Percentiles rank a stretch among this genome's conserved stretches.
phyloP scores from a whole-genome alignment of 106 monocot species.

The Gastrodia elata region DNA sequence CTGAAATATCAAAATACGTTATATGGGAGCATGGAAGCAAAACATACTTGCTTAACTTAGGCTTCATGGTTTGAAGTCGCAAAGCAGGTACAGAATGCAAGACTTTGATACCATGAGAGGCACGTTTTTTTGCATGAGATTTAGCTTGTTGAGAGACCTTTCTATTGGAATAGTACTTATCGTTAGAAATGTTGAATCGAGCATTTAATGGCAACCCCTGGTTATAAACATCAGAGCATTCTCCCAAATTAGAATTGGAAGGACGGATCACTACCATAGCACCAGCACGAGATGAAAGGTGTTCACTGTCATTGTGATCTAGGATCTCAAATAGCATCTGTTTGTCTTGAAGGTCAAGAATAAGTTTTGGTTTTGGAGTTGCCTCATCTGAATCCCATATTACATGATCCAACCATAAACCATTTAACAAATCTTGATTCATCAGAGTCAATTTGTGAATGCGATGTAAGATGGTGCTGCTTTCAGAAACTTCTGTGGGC shows the following conservation, averaged over 20 bases:
- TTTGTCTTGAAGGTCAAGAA: slow-evolving; percentile 90
- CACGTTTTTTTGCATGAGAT: slow-evolving; percentile 80
- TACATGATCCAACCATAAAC: slow-evolving; percentile 77
- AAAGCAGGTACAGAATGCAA: slow-evolving; percentile 90
- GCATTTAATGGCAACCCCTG: slow-evolving; percentile 32
- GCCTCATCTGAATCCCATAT: slow-evolving; percentile 67
- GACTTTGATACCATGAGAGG: slow-evolving; percentile 53
- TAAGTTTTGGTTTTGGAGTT: slow-evolving; percentile 75
- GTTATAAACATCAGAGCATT: slow-evolving; percentile 32
- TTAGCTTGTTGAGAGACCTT: slow-evolving; percentile 76
- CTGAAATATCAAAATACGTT: not conserved
- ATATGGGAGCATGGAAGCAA: not conserved
- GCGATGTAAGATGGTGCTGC: slow-evolving; percentile 14
- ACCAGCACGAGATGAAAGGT: slow-evolving; percentile 58
- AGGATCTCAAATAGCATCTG: slow-evolving; percentile 91
- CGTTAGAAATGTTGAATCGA: slow-evolving; percentile 89
- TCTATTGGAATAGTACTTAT: slow-evolving; percentile 80
- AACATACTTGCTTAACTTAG: slow-evolving; percentile 82
- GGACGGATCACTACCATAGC: slow-evolving; percentile 57
- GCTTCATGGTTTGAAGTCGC: slow-evolving; percentile 93
- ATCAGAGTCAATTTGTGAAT: slow-evolving; percentile 49
- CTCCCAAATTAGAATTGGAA: slow-evolving; percentile 22
- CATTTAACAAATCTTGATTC: slow-evolving; percentile 76
- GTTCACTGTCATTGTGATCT: slow-evolving; percentile 39
- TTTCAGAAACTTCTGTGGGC: slow-evolving; percentile 10